Percentiles rank a stretch among this genome's conserved stretches.
phyloP scores from a whole-genome alignment of 805 yeast genomes.

The Lipomyces chichibuensis region DNA sequence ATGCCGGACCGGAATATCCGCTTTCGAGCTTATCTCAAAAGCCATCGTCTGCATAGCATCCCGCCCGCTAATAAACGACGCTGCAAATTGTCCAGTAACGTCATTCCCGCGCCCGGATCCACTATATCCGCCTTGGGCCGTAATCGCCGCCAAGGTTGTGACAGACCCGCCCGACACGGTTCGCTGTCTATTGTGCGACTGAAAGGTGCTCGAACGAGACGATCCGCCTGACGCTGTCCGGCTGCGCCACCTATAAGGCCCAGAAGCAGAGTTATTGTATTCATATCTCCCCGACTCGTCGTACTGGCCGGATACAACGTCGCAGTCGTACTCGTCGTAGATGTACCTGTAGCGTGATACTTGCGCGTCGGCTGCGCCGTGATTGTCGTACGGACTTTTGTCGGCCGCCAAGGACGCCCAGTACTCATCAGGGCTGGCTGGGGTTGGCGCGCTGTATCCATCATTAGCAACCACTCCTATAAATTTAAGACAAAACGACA shows the following conservation, averaged over 20 bases:
- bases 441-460: background rate
- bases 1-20: background rate
- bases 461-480: background rate
- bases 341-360: background rate
- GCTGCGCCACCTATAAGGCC: background rate
- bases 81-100: constrained; percentile 14
- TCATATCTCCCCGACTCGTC: constrained; percentile 1
- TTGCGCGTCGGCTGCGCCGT: background rate
- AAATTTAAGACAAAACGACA: background rate
- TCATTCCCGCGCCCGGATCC: background rate
- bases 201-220: background rate
- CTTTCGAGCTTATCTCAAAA: background rate
- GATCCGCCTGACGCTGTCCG: background rate
- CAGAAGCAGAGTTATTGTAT: background rate
- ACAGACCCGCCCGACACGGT: constrained; percentile 10
- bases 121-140: background rate
- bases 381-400: background rate
- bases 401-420: constrained; percentile 3
- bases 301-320: constrained; percentile 6
- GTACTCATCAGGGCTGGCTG: constrained; percentile 1
- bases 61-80: constrained; percentile 17
- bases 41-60: constrained; percentile 15
- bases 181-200: constrained; percentile 5
- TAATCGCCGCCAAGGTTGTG: constrained; percentile 7
- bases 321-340: constrained; percentile 3